Conservation (phyloP, 2,329 filamentous ascomycete genomes). For the Xylariaceae sp. region DNA sequence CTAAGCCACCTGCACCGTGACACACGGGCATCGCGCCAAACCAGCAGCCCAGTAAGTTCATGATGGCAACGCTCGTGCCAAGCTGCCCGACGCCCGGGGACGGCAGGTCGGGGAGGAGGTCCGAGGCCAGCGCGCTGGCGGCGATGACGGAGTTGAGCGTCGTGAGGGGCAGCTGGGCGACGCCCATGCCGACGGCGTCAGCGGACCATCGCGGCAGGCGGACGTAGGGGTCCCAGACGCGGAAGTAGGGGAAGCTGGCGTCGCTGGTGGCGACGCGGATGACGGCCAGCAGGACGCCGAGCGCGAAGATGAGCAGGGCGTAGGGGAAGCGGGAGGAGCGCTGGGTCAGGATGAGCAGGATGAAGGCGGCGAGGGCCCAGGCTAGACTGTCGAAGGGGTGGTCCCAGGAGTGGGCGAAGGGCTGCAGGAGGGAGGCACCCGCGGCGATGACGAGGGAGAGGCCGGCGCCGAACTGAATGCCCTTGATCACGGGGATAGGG, state of each 20-base stretch:
- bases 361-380: constrained; percentile 71
- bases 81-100: constrained; percentile 70
- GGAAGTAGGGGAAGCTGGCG: constrained; percentile 44
- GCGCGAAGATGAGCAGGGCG: constrained; percentile 65
- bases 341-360: constrained; percentile 65
- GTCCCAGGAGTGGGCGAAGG: constrained; percentile 57
- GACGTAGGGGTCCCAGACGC: constrained; percentile 56
- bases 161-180: constrained; percentile 87
- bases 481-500: constrained; percentile 85
- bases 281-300: constrained; percentile 64
- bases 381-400: constrained; percentile 71
- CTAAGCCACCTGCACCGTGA: constrained; percentile 86
- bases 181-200: constrained; percentile 53
- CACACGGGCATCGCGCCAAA: constrained; percentile 91
- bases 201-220: constrained; percentile 41
- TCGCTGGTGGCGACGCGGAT: constrained; percentile 31
- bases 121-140: constrained; percentile 71
- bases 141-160: constrained; percentile 91
- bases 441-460: constrained; percentile 77
- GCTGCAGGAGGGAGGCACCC: constrained; percentile 62
- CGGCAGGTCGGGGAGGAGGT: constrained; percentile 67
- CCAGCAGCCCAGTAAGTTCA: constrained; percentile 85
- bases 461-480: constrained; percentile 90
- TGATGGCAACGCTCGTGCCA: constrained; percentile 73
- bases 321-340: constrained; percentile 67